These are phyloP conservation scores for Salix suchowensis DNA, from an alignment of 345 rosid species.

Conservation along the genomic window DNA sequence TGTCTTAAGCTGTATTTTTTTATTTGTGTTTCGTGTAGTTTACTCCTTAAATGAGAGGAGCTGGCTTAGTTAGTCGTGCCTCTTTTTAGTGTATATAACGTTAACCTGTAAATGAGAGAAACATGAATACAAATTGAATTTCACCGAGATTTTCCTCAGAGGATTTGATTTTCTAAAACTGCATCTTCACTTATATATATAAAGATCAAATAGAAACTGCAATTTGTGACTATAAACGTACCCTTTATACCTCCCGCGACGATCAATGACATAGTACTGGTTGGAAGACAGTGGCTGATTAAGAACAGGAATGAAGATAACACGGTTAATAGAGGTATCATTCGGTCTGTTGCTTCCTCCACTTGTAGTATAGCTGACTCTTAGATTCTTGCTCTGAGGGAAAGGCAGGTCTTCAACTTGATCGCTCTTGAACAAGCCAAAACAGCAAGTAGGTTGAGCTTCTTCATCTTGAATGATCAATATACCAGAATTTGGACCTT, in stretches of 20 bases:
- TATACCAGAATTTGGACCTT: conserved; percentile 57
- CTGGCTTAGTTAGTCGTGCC: too few species aligned
- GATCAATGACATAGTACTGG: conserved; percentile 17
- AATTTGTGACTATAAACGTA: not conserved
- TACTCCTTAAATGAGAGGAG: too few species aligned
- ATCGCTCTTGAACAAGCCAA: conserved; percentile 33
- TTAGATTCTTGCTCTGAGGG: conserved; percentile 50
- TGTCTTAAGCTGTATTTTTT: too few species aligned
- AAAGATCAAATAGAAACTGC: not conserved
- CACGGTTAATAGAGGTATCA: not conserved
- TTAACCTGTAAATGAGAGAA: too few species aligned
- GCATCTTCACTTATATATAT: not conserved
- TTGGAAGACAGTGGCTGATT: conserved; percentile 51
- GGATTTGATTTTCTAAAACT: not conserved
- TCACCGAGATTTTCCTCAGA: too few species aligned
- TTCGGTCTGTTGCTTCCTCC: not conserved
- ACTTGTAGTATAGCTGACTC: not conserved
- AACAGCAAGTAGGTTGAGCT: conserved; percentile 41
- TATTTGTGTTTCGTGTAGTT: too few species aligned
- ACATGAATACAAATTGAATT: too few species aligned
- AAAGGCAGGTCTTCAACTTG: conserved; percentile 31
- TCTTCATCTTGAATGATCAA: conserved; percentile 59
- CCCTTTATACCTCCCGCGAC: conserved; percentile 14
- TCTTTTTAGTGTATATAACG: too few species aligned
- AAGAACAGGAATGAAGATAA: conserved; percentile 45